Percentiles rank a stretch among this genome's conserved stretches.
phyloP scores from a whole-genome alignment of 805 yeast genomes.

The Candida nonsorbophila region DNA sequence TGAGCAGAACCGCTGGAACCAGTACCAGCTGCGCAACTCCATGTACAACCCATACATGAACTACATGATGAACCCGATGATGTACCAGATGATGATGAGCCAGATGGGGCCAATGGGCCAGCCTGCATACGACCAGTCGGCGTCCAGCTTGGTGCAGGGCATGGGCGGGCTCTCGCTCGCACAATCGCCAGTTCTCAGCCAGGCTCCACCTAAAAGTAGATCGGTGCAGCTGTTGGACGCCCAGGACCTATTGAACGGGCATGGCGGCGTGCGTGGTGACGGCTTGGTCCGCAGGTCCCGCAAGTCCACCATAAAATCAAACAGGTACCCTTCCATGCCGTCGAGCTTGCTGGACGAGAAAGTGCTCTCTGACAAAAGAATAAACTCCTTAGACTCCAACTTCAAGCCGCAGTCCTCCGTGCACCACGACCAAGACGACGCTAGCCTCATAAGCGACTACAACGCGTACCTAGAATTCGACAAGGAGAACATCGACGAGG shows the following conservation, averaged over 20 bases:
- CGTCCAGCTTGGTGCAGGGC: too few relatives aligned
- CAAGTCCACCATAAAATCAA: slow-evolving; percentile 25
- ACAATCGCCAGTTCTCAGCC: too few relatives aligned
- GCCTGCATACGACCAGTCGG: too few relatives aligned
- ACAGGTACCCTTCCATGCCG: slow-evolving; percentile 33
- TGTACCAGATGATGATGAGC: slow-evolving; percentile 1
- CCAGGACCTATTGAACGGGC: too few relatives aligned
- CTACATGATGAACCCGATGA: slow-evolving; percentile 6
- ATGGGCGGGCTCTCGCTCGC: too few relatives aligned
- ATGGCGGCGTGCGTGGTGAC: too few relatives aligned
- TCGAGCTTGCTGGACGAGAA: slow-evolving; percentile 7
- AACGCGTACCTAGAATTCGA: not conserved
- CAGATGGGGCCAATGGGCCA: slow-evolving; percentile 1
- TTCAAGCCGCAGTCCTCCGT: slow-evolving; percentile 10
- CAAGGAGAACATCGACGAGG: slow-evolving; percentile 1
- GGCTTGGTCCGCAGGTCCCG: slow-evolving; percentile 20
- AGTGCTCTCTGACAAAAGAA: slow-evolving; percentile 8
- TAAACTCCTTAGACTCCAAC: slow-evolving; percentile 16
- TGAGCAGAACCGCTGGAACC: slow-evolving; percentile 35
- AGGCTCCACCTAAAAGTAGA: too few relatives aligned
- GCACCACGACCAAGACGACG: slow-evolving; percentile 1
- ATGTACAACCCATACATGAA: slow-evolving; percentile 8
- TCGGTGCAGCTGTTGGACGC: too few relatives aligned
- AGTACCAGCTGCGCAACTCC: slow-evolving; percentile 10
- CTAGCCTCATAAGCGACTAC: not conserved